Conservation (phyloP, 306 rosid genomes). For the apple (Malus domestica) region DNA sequence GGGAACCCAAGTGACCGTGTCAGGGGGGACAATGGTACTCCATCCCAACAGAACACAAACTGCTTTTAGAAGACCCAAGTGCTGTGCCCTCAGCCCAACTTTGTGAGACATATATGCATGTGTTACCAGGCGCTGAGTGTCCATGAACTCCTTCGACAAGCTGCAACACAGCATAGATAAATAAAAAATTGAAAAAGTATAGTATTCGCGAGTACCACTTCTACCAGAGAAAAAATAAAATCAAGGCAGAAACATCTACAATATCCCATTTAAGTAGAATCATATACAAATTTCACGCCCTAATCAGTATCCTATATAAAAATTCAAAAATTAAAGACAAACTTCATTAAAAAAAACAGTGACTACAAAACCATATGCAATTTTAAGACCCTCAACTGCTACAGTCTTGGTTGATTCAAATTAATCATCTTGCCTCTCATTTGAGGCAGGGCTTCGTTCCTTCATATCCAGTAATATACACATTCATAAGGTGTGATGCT, state of each 20-base stretch:
- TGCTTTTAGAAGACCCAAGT: slow-evolving; percentile 86
- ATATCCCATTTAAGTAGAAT: not conserved
- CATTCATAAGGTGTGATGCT: not conserved
- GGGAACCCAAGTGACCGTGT: slow-evolving; percentile 79
- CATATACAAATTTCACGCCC: not conserved
- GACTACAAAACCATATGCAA: not conserved
- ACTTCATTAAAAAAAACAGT: not conserved
- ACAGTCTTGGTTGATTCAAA: not conserved
- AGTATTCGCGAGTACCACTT: not conserved
- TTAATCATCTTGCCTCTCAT: not conserved
- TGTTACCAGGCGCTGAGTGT: slow-evolving; percentile 76
- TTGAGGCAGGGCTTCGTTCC: not conserved
- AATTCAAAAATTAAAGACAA: not conserved
- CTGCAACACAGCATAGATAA: slow-evolving; percentile 40
- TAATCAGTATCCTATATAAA: not conserved
- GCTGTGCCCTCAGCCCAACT: slow-evolving; percentile 66
- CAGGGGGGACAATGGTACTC: slow-evolving; percentile 66
- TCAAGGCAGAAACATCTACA: not conserved
- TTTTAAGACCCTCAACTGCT: not conserved
- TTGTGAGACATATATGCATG: slow-evolving; percentile 96
- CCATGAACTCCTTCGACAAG: slow-evolving; percentile 86
- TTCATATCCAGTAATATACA: not conserved
- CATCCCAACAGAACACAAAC: slow-evolving; percentile 88
- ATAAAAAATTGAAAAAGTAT: slow-evolving; percentile 6
- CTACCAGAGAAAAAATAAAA: not conserved